Evolutionary conservation across 225 moss, liverwort and hornwort genomes (phyloP).

Genomic region (Asterella californica): DNA sequence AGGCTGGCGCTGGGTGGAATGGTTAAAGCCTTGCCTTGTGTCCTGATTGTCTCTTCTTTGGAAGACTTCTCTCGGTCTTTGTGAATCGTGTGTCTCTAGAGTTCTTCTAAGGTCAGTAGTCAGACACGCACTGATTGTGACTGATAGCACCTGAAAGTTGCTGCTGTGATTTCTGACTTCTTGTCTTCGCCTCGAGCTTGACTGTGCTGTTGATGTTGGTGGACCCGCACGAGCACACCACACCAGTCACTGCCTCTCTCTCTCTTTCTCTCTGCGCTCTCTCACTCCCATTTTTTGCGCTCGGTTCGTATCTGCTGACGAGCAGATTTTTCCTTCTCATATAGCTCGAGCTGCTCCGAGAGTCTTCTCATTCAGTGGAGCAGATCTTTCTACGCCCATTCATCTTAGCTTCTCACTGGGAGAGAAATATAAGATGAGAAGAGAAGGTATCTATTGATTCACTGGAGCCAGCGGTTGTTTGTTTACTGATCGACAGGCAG

Average conservation of each 20-base stretch:
- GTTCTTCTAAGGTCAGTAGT: too few species aligned
- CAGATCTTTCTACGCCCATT: background rate
- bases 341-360: background rate
- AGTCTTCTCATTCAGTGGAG: background rate
- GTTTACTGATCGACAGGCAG: background rate
- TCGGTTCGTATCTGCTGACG: background rate
- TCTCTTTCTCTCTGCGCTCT: too few species aligned
- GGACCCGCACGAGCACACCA: background rate
- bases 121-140: too few species aligned
- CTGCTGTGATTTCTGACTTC: too few species aligned
- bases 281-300: too few species aligned
- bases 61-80: too few species aligned
- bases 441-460: background rate
- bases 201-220: background rate
- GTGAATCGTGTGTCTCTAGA: too few species aligned
- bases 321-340: background rate
- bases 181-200: too few species aligned
- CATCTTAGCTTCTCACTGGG: background rate
- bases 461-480: background rate
- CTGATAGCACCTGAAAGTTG: too few species aligned
- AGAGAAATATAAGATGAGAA: background rate
- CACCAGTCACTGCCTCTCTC: slow-evolving; percentile 1
- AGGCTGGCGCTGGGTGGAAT: too few species aligned
- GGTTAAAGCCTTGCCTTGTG: too few species aligned
- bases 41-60: too few species aligned